Evolutionary conservation across 2,329 filamentous ascomycete genomes (phyloP).

Genomic region (Ophiognomonia clavigignenti-juglandacearum): DNA sequence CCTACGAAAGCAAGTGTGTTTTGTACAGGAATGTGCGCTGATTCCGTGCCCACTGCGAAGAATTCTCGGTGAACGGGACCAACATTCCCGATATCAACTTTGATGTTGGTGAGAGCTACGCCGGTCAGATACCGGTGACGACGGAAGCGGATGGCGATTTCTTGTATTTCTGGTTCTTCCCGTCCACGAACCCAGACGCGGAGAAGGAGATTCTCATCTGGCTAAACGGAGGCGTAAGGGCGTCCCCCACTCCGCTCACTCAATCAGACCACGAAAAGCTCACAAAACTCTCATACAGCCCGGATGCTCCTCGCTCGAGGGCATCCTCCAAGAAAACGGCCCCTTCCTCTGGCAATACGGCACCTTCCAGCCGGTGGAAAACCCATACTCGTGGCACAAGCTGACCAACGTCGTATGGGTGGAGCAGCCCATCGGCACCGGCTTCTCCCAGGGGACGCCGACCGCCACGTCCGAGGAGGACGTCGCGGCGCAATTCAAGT

Average conservation of each 20-base stretch:
- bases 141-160: constrained; percentile 35
- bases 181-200: constrained; percentile 43
- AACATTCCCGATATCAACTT: constrained; percentile 65
- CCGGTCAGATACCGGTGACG: constrained; percentile 57
- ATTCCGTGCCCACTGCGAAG: constrained; percentile 27
- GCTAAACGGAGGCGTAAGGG: constrained; percentile 48
- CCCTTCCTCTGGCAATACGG: constrained; percentile 69
- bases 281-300: constrained; percentile 31
- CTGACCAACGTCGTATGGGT: constrained; percentile 75
- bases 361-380: constrained; percentile 58
- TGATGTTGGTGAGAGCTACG: constrained; percentile 62
- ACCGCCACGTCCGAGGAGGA: constrained; percentile 64
- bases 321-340: constrained; percentile 72
- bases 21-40: neutral
- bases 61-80: constrained; percentile 59
- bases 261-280: neutral
- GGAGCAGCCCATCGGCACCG: constrained; percentile 63
- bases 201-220: constrained; percentile 59
- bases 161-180: constrained; percentile 66
- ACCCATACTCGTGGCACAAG: constrained; percentile 68
- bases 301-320: constrained; percentile 59
- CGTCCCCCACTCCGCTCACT: too few species aligned
- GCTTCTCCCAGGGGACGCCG: constrained; percentile 61
- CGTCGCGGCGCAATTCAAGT: constrained; percentile 65
- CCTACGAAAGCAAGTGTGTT: neutral